These are phyloP conservation scores for Ramichloridium luteum DNA, from an alignment of 2,329 filamentous ascomycete genomes.

Conservation along the genomic window DNA sequence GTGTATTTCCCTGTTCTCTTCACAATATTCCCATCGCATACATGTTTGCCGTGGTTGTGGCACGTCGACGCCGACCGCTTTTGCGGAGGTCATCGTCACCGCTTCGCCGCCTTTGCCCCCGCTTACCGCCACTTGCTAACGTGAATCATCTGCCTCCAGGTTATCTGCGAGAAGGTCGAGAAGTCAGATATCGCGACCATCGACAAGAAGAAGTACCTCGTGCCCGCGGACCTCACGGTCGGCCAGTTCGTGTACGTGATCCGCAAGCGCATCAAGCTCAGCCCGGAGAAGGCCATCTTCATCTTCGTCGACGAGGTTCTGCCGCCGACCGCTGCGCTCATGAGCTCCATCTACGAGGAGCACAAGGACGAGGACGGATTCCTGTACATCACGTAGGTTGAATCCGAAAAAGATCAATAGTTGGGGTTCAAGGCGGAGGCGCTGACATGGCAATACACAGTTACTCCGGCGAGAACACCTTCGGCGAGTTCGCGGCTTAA, in stretches of 20 bases:
- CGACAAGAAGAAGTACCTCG: constrained; percentile 99
- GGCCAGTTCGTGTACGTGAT: constrained; percentile 99
- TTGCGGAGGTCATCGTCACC: constrained; percentile 2
- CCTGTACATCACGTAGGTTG: constrained; percentile 83
- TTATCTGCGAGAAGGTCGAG: constrained; percentile 99
- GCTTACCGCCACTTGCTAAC: background rate
- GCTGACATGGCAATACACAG: too few species aligned
- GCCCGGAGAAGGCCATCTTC: constrained; percentile 99
- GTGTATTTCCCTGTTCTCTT: constrained; percentile 29
- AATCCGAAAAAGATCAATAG: background rate
- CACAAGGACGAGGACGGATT: constrained; percentile 86
- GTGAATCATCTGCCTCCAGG: constrained; percentile 40
- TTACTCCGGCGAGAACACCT: constrained; percentile 98
- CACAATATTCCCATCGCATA: constrained; percentile 3
- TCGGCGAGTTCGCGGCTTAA: constrained; percentile 47
- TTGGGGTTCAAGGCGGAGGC: too few species aligned
- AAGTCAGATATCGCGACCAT: constrained; percentile 99
- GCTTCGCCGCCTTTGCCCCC: constrained; percentile 3
- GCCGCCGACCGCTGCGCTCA: constrained; percentile 88
- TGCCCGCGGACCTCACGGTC: constrained; percentile 92
- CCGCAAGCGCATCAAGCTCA: constrained; percentile 99
- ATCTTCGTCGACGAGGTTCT: constrained; percentile 99
- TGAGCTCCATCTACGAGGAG: constrained; percentile 99
- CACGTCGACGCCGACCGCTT: constrained; percentile 3
- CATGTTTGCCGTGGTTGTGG: background rate